These are phyloP conservation scores for Akanthomyces uredinophilus DNA, from an alignment of 2,329 filamentous ascomycete genomes.

Conservation along the genomic window DNA sequence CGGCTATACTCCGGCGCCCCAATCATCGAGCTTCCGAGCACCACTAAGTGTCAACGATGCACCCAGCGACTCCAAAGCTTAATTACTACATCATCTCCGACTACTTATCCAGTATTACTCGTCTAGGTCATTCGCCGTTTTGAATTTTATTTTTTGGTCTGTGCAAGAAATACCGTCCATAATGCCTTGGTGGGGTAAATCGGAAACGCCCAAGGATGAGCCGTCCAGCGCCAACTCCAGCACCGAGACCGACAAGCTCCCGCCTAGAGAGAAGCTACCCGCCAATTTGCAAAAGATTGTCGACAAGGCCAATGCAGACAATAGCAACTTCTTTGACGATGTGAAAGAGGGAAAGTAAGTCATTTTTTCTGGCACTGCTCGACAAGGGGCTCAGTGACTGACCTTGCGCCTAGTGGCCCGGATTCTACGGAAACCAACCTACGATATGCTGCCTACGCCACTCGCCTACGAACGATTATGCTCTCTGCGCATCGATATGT, in stretches of 20 bases:
- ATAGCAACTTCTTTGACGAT: constrained; percentile 69
- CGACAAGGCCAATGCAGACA: constrained; percentile 53
- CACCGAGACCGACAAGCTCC: constrained; percentile 41
- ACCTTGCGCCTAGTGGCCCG: constrained; percentile 33
- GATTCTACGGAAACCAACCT: constrained; percentile 81
- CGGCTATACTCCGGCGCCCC: constrained; percentile 13
- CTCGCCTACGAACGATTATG: constrained; percentile 79
- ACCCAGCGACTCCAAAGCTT: not conserved
- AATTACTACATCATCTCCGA: not conserved
- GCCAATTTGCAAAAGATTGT: constrained; percentile 52
- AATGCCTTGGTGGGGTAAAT: constrained; percentile 42
- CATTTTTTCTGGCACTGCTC: constrained; percentile 8
- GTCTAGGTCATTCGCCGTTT: not conserved
- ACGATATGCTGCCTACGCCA: constrained; percentile 90
- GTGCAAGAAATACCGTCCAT: not conserved
- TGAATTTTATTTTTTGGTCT: not conserved
- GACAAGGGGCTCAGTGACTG: constrained; percentile 17
- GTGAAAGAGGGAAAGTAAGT: constrained; percentile 75
- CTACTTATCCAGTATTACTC: not conserved
- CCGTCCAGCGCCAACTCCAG: constrained; percentile 16
- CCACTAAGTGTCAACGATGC: not conserved
- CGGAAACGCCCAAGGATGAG: constrained; percentile 26
- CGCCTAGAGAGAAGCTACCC: constrained; percentile 47
- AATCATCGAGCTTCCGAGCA: constrained; percentile 2
- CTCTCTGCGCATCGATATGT: constrained; percentile 91